A percentile compares a stretch with the other conserved stretches of the same genome.
Evolutionary conservation across 2,329 filamentous ascomycete species (phyloP).

Genomic region (Nemania serpens): DNA sequence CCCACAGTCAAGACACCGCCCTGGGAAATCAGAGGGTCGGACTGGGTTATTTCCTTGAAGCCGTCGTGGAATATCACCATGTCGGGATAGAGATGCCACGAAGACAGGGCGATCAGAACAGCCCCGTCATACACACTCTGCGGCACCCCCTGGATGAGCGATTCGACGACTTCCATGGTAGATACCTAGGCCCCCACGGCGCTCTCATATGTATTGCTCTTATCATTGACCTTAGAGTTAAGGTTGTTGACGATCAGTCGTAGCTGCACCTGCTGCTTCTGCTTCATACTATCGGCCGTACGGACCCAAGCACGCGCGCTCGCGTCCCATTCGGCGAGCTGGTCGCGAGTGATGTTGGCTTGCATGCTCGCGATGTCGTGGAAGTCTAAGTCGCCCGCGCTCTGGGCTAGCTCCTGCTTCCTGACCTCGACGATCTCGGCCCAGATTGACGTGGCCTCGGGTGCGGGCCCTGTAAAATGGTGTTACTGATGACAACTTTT

Average conservation of each 20-base stretch:
- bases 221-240: not conserved
- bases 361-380: not conserved
- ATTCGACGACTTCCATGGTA: not conserved
- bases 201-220: not conserved
- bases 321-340: conserved; percentile 4
- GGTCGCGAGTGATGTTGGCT: not conserved
- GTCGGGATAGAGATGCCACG: conserved; percentile 19
- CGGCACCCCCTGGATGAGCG: conserved; percentile 1
- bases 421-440: conserved; percentile 37
- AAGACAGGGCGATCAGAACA: conserved; percentile 2
- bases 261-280: conserved; percentile 1
- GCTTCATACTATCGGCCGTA: conserved; percentile 5
- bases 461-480: conserved; percentile 30
- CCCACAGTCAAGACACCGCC: not conserved
- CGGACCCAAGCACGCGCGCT: conserved; percentile 9
- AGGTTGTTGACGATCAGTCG: conserved; percentile 11
- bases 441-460: conserved; percentile 44
- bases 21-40: not conserved
- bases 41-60: not conserved
- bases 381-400: conserved; percentile 20
- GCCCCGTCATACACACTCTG: not conserved
- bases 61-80: conserved; percentile 1
- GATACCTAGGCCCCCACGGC: not conserved
- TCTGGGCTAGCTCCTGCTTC: not conserved
- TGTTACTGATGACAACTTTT: too few relatives aligned